Base-by-base conservation (phyloP, 2,329 filamentous ascomycete genomes). In the Microcyclospora tardicrescens region DNA sequence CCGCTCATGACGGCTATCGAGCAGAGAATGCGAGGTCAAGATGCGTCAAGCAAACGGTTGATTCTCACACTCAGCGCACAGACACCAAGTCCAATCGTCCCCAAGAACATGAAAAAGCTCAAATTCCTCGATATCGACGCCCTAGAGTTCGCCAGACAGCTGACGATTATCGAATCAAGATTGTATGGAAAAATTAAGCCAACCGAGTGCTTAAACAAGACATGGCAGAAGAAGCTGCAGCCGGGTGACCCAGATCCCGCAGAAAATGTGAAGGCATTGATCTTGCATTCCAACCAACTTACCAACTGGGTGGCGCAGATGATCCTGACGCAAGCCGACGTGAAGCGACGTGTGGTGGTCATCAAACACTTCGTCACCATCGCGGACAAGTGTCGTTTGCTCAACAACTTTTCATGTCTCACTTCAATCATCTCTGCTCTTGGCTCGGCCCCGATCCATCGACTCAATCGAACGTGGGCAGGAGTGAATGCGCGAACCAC, bases 251-350 rank as follows among this genome's bases (percentile, higher is more conserved):
- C 81, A 5, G 86, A 94, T 53, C 84, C 87, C 28, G 87, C 91
- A 9, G 77, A 85, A 1, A 96, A 98, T 52, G 85, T 98, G 50
- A 95, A 96, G 64, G 84, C 86, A 9, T 72, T 98, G 45, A 98
- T 98, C 63, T 69, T 96, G 37, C 91, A 98, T 63, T 96, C 91
- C 0, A 98, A 98, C 56, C 89, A 96, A 61, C 79, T 98, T 69
- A 98, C 91, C 5, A 98, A 96, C 59, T 98, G 91, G 91, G 91
- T 96, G 36, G 91, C 91, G 24, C 89, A 96, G 61, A 96, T 98
- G 91, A 96, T 98, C 50, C 64, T 98, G 45, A 87, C 82, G 0
- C 91, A 98, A 61, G 75, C 80, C 52, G 91, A 98, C 58, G 84
- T 95, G 45, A 94, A 91, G 68, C 93, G 93, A 61, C 77, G 91